Evolutionary conservation across 2,329 filamentous ascomycete species (phyloP).

Genomic region (Cercospora berteroae): DNA sequence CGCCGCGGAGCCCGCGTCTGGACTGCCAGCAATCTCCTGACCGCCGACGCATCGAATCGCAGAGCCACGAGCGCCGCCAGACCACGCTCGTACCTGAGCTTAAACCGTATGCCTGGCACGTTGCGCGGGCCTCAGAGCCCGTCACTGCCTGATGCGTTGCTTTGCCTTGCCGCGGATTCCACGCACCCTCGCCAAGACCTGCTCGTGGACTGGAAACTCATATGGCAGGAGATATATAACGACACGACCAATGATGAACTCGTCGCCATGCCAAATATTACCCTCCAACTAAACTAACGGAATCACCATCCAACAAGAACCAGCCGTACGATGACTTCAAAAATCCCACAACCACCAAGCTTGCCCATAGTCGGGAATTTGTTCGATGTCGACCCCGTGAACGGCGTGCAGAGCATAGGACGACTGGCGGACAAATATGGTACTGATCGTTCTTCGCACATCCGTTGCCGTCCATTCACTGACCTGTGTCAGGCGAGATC

Average conservation of each 20-base stretch:
- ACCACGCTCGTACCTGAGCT: neutral
- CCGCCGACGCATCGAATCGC: neutral
- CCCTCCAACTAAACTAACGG: neutral
- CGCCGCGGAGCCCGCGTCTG: neutral
- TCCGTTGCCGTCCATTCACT: neutral
- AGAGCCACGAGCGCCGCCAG: neutral
- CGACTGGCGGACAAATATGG: slow-evolving; percentile 40
- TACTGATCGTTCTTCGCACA: neutral
- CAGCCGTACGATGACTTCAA: neutral
- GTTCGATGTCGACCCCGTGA: slow-evolving; percentile 59
- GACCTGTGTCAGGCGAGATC: slow-evolving; percentile 16
- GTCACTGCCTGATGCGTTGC: neutral
- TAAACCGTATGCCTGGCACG: neutral
- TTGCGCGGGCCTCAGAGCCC: neutral
- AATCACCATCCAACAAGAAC: neutral
- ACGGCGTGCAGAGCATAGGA: slow-evolving; percentile 56
- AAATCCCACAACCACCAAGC: slow-evolving; percentile 61
- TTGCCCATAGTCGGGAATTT: slow-evolving; percentile 65
- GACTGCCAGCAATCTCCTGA: neutral
- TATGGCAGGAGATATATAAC: neutral
- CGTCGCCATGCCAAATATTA: neutral
- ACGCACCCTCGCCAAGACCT: neutral
- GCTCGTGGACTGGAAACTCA: neutral
- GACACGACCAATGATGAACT: neutral
- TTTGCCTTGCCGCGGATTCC: neutral